A percentile compares a stretch with the other conserved stretches of the same genome.
Evolutionary conservation across 2,329 filamentous ascomycete species (phyloP).

Genomic region (Diaporthe destruens): DNA sequence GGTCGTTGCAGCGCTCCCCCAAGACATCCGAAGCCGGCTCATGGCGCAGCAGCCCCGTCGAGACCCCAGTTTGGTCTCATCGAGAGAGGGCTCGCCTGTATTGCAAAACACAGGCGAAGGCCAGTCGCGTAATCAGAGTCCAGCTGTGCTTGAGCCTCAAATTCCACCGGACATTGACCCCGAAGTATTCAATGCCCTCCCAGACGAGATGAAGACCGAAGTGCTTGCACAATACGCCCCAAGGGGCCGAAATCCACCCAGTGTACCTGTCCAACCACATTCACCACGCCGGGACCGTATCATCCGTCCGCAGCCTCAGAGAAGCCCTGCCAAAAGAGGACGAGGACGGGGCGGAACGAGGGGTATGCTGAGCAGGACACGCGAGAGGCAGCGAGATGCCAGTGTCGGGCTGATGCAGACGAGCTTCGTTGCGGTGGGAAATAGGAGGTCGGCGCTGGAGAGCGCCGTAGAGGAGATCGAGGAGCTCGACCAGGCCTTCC

Average conservation of each 20-base stretch:
- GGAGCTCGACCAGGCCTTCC: constrained; percentile 77
- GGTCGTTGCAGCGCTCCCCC: constrained; percentile 86
- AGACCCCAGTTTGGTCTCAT: constrained; percentile 42
- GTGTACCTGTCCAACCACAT: constrained; percentile 53
- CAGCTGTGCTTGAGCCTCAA: constrained; percentile 48
- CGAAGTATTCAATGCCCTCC: constrained; percentile 85
- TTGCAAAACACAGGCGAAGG: constrained; percentile 23
- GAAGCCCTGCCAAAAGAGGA: constrained; percentile 76
- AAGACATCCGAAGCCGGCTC: constrained; percentile 83
- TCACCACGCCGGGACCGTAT: constrained; percentile 70
- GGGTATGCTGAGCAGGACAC: constrained; percentile 57
- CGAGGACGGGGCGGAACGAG: constrained; percentile 46
- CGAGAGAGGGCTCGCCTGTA: constrained; percentile 49
- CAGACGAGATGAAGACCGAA: constrained; percentile 87
- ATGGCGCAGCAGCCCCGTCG: constrained; percentile 65
- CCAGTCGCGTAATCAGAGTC: constrained; percentile 57
- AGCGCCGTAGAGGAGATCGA: constrained; percentile 54
- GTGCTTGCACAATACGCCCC: constrained; percentile 78
- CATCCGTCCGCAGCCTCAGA: constrained; percentile 62
- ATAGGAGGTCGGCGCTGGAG: constrained; percentile 48
- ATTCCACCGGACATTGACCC: constrained; percentile 85
- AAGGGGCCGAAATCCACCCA: constrained; percentile 49
- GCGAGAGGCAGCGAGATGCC: constrained; percentile 65
- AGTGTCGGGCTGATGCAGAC: constrained; percentile 77
- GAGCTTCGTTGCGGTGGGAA: constrained; percentile 70